These are phyloP conservation scores for Candida krabiensis DNA, from an alignment of 805 yeast species.

Conservation along the genomic window DNA sequence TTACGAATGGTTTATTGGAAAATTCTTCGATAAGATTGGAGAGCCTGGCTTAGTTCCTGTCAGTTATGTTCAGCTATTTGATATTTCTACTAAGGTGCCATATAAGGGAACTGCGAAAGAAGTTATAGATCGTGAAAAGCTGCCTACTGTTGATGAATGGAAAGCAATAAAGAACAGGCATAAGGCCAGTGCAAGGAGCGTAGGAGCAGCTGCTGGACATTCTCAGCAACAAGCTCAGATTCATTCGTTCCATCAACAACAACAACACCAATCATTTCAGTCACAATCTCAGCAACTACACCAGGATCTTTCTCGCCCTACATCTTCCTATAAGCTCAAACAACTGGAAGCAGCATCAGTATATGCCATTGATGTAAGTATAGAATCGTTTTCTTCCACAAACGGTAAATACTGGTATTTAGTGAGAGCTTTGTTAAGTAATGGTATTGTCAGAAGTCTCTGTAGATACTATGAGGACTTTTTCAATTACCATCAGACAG, in stretches of 20 bases:
- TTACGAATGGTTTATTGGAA: slow-evolving; percentile 97
- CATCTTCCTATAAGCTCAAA: slow-evolving; percentile 13
- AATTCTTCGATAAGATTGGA: slow-evolving; percentile 90
- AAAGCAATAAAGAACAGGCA: slow-evolving; percentile 86
- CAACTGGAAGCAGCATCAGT: slow-evolving; percentile 14
- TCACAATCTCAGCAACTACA: slow-evolving; percentile 12
- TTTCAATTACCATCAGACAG: slow-evolving; percentile 84
- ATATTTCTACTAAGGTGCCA: slow-evolving; percentile 64
- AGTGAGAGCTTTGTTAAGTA: slow-evolving; percentile 62
- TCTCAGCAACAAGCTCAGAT: too few species aligned
- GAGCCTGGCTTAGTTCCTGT: slow-evolving; percentile 98
- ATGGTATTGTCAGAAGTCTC: slow-evolving; percentile 68
- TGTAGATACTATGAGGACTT: slow-evolving; percentile 95
- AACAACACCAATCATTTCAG: slow-evolving; percentile 14
- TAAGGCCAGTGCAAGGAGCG: slow-evolving; percentile 72
- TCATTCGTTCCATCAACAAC: too few species aligned
- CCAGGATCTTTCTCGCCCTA: slow-evolving; percentile 13
- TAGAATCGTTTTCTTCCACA: slow-evolving; percentile 76
- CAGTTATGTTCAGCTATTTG: slow-evolving; percentile 81
- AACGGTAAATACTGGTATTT: slow-evolving; percentile 90
- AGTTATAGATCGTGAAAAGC: slow-evolving; percentile 57
- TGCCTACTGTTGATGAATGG: slow-evolving; percentile 97
- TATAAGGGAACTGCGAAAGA: slow-evolving; percentile 49
- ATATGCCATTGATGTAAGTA: slow-evolving; percentile 61
- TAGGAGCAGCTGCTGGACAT: slow-evolving; percentile 24